These are phyloP conservation scores for Sporothrix dimorphospora DNA, from an alignment of 2,329 filamentous ascomycete species.

Conservation along the genomic window DNA sequence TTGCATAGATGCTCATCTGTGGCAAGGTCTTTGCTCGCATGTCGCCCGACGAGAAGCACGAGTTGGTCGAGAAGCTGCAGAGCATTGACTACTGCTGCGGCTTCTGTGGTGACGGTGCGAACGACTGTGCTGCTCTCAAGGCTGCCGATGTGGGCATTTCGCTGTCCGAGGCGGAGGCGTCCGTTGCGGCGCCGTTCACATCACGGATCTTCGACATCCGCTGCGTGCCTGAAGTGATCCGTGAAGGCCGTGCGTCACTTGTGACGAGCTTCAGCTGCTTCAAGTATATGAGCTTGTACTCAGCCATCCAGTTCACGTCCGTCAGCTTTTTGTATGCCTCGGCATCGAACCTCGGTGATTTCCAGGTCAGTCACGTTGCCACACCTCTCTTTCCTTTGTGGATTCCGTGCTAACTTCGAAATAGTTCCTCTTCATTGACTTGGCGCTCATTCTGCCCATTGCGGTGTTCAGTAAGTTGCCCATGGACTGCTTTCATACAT, in stretches of 20 bases:
- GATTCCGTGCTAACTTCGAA: no score
- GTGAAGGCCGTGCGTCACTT: slow-evolving; percentile 89
- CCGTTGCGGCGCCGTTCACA: slow-evolving; percentile 96
- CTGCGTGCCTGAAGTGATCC: slow-evolving; percentile 90
- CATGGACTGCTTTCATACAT: no score
- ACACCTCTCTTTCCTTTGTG: no score
- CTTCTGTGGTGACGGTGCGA: slow-evolving; percentile 96
- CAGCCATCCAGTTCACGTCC: slow-evolving; percentile 97
- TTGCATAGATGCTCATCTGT: slow-evolving; percentile 88
- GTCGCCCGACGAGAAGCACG: slow-evolving; percentile 98
- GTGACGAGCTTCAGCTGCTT: slow-evolving; percentile 99
- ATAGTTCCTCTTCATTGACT: slow-evolving; percentile 95
- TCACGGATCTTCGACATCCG: slow-evolving; percentile 94
- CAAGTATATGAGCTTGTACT: slow-evolving; percentile 99
- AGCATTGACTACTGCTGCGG: slow-evolving; percentile 93
- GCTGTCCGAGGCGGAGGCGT: slow-evolving; percentile 94
- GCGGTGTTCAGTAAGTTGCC: slow-evolving; percentile 98
- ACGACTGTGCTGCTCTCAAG: slow-evolving; percentile 95
- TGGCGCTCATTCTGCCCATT: slow-evolving; percentile 89
- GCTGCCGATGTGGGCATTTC: slow-evolving; percentile 97
- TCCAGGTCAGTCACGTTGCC: no score
- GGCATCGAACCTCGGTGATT: slow-evolving; percentile 93
- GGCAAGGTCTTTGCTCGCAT: slow-evolving; percentile 96
- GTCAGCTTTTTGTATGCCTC: slow-evolving; percentile 96
- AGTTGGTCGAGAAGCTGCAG: slow-evolving; percentile 94